These are phyloP conservation scores for Sugiyamaella xylanicola DNA, from an alignment of 1,139 yeast species.

Conservation along the genomic window DNA sequence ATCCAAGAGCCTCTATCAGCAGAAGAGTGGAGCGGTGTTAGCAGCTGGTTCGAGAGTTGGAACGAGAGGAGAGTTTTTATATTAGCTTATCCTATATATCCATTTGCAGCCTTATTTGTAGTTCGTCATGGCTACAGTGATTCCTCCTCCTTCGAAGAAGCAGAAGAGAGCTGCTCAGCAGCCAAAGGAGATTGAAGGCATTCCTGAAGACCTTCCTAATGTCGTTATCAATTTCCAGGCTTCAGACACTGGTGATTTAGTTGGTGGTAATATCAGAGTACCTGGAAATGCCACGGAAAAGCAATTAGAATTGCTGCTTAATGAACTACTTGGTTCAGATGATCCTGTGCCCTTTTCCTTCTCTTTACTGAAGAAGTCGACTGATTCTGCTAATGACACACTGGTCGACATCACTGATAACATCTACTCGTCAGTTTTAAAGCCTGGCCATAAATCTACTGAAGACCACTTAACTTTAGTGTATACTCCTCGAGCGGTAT, in stretches of 20 bases:
- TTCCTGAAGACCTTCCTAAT: slow-evolving; percentile 82
- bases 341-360: slow-evolving; percentile 92
- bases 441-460: slow-evolving; percentile 84
- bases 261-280: slow-evolving; percentile 85
- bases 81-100: too few species aligned
- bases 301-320: slow-evolving; percentile 84
- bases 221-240: slow-evolving; percentile 90
- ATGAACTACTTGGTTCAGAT: slow-evolving; percentile 47
- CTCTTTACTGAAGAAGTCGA: slow-evolving; percentile 55
- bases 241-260: slow-evolving; percentile 86
- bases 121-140: slow-evolving; percentile 92
- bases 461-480: slow-evolving; percentile 92
- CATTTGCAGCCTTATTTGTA: too few species aligned
- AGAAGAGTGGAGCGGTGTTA: too few species aligned
- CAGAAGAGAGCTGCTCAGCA: slow-evolving; percentile 83
- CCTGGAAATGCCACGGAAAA: slow-evolving; percentile 87
- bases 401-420: slow-evolving; percentile 76
- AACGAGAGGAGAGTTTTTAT: too few species aligned
- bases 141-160: slow-evolving; percentile 93
- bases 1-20: background rate
- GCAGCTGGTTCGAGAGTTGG: too few species aligned
- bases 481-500: slow-evolving; percentile 92
- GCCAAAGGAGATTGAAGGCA: slow-evolving; percentile 70
- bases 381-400: slow-evolving; percentile 45
- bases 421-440: slow-evolving; percentile 73